Conservation (phyloP, 805 yeast genomes). For the Barnettozyma sucrosica region DNA sequence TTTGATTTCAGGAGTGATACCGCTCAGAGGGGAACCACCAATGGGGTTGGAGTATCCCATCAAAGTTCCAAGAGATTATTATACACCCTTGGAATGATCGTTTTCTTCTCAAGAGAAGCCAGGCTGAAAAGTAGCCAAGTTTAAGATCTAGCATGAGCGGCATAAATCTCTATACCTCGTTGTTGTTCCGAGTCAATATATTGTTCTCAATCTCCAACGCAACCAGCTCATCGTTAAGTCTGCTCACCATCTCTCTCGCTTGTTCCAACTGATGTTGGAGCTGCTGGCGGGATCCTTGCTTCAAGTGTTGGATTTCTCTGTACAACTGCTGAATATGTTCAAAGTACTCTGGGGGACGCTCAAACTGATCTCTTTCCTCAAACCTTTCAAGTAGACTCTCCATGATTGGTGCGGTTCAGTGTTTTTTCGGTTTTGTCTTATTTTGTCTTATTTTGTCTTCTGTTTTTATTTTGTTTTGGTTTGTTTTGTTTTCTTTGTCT, state of each 20-base stretch:
- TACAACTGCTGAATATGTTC: conserved; percentile 2
- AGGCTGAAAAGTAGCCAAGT: no score
- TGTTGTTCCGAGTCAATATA: conserved; percentile 25
- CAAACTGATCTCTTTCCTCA: conserved; percentile 15
- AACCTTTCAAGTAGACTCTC: conserved; percentile 5
- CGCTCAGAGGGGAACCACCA: no score
- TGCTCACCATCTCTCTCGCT: conserved; percentile 52
- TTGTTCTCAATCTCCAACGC: conserved; percentile 52
- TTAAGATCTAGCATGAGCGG: not conserved
- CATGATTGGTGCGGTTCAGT: not conserved
- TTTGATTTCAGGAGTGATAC: no score
- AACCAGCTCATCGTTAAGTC: conserved; percentile 62
- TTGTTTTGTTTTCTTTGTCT: not conserved
- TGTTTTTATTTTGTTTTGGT: not conserved
- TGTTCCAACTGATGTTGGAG: conserved; percentile 24
- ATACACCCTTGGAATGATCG: no score
- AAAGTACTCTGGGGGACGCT: conserved; percentile 4
- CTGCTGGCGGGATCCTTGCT: conserved; percentile 13
- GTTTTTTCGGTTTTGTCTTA: not conserved
- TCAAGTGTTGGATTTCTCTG: not conserved
- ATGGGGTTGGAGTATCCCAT: no score
- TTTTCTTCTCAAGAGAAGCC: no score
- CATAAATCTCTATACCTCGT: not conserved
- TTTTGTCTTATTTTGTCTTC: not conserved
- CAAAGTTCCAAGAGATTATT: no score